Evolutionary conservation across 495 filamentous ascomycete species (phyloP), one percentile per base, ranked within the genome.

Genomic region (Chlorociboria aeruginascens): DNA sequence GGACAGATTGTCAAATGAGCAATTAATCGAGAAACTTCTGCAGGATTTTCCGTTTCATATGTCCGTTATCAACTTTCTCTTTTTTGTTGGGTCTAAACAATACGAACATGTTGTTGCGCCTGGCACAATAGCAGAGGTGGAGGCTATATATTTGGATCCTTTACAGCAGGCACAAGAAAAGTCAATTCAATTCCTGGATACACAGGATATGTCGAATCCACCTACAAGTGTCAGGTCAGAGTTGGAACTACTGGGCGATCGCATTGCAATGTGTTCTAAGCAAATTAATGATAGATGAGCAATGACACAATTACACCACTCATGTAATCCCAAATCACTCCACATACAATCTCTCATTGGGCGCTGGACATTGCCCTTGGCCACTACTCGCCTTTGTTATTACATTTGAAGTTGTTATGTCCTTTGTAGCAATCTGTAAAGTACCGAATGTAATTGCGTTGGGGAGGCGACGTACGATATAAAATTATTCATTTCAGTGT

Each of bases 51-150:
- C 66, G 8, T 71, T 72, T 43, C 65, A 69, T 35, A 62, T 76
- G 38, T 65, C 73, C 0, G 61, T 66, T 0, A 58, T 74, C n/a
- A 77, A 77, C 54, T 69, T 77, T 42, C 65, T 74, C 40, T 70
- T 65, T 50, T 66, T 76, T 30, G 61, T 76, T 28, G 34, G 45
- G 2, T 40, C 42, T 13, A 48, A 48, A 28, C 29, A 55, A 29
- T 56, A 56, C 47, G 25, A 28, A 8, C 49, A 53, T 37, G 39
- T 56, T 13, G 53, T 56, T 0, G 53, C 58, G 35, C 40, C 50
- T 20, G 48, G 49, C 7, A 58, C 58, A 52, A 45, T 56, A 34
- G 29, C 43, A 39, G 48, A 56, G 4, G 58, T 61, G 29, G 58
- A 56, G 35, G 52, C 54, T 28, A 54, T 61, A 20, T 61, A 56